phyloP scores from a whole-genome alignment of 108 stramenopile species.

The Chaetoceros muelleri region DNA sequence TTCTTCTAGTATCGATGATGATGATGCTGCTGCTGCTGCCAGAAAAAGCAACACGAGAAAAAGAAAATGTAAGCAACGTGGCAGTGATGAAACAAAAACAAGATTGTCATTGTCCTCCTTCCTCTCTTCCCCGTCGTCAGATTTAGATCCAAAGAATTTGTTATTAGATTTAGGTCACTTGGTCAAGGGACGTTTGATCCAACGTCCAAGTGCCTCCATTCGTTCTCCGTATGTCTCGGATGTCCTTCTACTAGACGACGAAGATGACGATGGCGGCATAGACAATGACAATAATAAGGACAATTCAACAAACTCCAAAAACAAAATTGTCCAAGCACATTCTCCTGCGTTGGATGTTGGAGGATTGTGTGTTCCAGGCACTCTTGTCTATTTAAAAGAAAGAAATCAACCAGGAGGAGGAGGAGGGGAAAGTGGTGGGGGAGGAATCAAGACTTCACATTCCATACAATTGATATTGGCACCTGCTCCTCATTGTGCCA shows the following conservation, averaged over 20 bases:
- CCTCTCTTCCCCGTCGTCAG: no score
- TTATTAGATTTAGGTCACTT: conserved; percentile 3
- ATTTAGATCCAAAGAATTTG: background rate
- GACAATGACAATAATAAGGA: conserved; percentile 20
- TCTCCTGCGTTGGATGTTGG: conserved; percentile 31
- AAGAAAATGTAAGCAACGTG: no score
- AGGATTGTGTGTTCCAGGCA: conserved; percentile 42
- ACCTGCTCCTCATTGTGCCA: conserved; percentile 46
- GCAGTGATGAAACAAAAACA: no score
- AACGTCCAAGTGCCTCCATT: conserved; percentile 34
- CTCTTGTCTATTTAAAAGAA: conserved; percentile 23
- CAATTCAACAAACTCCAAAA: conserved; percentile 1
- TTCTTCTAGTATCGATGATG: no score
- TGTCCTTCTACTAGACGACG: conserved; percentile 16
- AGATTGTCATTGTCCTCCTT: no score
- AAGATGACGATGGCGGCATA: conserved; percentile 13
- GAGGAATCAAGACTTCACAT: conserved; percentile 11
- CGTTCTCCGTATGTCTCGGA: conserved; percentile 53
- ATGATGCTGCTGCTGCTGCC: no score
- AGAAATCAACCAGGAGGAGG: conserved; percentile 33
- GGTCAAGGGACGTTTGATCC: conserved; percentile 11
- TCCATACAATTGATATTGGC: conserved; percentile 2
- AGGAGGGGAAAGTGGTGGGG: background rate
- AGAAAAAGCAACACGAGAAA: no score
- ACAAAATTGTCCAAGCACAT: conserved; percentile 9